Evolutionary conservation across 805 yeast species (phyloP), one percentile per base, ranked within the genome.

Genomic region (Ogataea glucozyma): DNA sequence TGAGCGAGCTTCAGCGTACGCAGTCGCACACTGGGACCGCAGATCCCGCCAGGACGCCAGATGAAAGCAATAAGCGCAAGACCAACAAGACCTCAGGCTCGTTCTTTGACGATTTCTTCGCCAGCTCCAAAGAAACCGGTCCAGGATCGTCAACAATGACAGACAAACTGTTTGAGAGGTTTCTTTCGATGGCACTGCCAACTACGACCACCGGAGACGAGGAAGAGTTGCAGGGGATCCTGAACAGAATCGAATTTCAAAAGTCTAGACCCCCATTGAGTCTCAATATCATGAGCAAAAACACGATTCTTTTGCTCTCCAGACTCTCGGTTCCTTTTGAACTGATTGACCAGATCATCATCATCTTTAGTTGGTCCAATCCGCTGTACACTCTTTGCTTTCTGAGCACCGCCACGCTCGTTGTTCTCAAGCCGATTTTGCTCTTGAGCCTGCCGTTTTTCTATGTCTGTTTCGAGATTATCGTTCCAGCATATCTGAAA

Each of bases 151-250:
- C 49, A 2, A 38, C 54, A 10, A 56, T 85, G 57, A 72, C 86
- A 0, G 95, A 88, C 52, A 82, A 81, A 42, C 62, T 88, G 41
- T 75, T 88, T 51, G 96, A 88, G 54, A 76, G 81, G 55, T 67
- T 87, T 38, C 65, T 88, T 6, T 69, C 80, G 17, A 78, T 86
- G 81, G 84, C 89, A 1, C 67, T 87, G 19, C 93, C 95, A 0
- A 73, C 85, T 0, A 66, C 78, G 0, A 70, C 78, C 3, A 74
- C 75, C 16, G 71, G 71, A 17, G 71, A 71, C 14, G 66, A 62
- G 13, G 56, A 60, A 26, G 61, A 63, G 35, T 39, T 60, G 18
- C 52, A 54, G 6, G 52, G 70, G 4, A 61, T 83, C 17, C 70
- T 75, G 35, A 72, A 71, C 12, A 65, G 96, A 40, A 67, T 79